These are phyloP conservation scores for Mycosphaerella arachidis DNA, from an alignment of 2,329 filamentous ascomycete species.

Conservation along the genomic window DNA sequence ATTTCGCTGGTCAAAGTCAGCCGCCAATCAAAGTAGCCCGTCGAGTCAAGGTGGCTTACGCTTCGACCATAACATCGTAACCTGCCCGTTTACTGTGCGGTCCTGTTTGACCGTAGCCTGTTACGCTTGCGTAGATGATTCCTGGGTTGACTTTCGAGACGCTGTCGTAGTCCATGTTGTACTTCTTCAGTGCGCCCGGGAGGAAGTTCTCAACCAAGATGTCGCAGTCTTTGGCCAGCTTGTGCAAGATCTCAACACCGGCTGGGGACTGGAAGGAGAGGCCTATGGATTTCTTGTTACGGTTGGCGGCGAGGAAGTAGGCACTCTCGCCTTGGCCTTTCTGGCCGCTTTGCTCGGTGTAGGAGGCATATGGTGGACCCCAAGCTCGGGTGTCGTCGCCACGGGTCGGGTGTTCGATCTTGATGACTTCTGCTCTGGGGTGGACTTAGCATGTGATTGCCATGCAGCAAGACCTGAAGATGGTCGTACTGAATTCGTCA, in stretches of 20 bases:
- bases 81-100: slow-evolving; percentile 83
- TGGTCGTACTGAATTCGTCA: slow-evolving; percentile 31
- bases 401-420: slow-evolving; percentile 86
- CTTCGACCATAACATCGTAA: slow-evolving; percentile 99
- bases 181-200: slow-evolving; percentile 83
- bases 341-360: slow-evolving; percentile 49
- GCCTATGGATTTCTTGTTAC: slow-evolving; percentile 92
- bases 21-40: background rate
- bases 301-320: slow-evolving; percentile 89
- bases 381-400: slow-evolving; percentile 94
- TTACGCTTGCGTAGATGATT: slow-evolving; percentile 93
- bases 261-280: slow-evolving; percentile 83
- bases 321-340: slow-evolving; percentile 81
- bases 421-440: slow-evolving; percentile 85
- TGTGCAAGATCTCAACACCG: slow-evolving; percentile 82
- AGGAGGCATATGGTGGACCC: slow-evolving; percentile 89
- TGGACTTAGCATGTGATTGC: slow-evolving; percentile 25
- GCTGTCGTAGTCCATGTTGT: slow-evolving; percentile 81
- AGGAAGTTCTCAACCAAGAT: slow-evolving; percentile 97
- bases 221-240: slow-evolving; percentile 77
- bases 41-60: slow-evolving; percentile 39
- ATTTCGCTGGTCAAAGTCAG: slow-evolving; percentile 57
- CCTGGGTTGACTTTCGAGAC: slow-evolving; percentile 75
- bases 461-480: slow-evolving; percentile 25
- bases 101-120: slow-evolving; percentile 92